Percentiles rank a stretch among this genome's conserved stretches.
Conservation (phyloP, 805 yeast genomes). For the Geotrichum ghanense region DNA sequence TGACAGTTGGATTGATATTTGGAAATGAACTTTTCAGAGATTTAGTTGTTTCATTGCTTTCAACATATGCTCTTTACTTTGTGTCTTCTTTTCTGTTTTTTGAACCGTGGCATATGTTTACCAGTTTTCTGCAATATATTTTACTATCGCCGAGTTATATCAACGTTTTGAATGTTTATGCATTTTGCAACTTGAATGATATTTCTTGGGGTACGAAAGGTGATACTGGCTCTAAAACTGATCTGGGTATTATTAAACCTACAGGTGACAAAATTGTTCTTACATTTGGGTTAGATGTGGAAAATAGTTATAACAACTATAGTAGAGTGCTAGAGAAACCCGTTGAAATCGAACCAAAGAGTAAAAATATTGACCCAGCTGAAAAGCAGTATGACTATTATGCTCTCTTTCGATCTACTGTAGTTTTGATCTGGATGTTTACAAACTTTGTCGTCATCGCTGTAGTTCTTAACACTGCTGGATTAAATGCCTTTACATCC, state of each 20-base stretch:
- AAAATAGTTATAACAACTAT: slow-evolving; percentile 69
- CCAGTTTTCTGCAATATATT: slow-evolving; percentile 76
- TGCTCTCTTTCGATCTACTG: slow-evolving; percentile 81
- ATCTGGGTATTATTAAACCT: slow-evolving; percentile 70
- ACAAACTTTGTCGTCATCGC: slow-evolving; percentile 76
- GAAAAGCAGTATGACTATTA: slow-evolving; percentile 70
- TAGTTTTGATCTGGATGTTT: slow-evolving; percentile 82
- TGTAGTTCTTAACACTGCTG: slow-evolving; percentile 76
- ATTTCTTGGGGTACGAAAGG: slow-evolving; percentile 98
- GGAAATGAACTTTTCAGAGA: slow-evolving; percentile 70
- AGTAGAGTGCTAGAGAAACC: slow-evolving; percentile 51
- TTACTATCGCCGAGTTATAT: slow-evolving; percentile 80
- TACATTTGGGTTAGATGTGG: slow-evolving; percentile 63
- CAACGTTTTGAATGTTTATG: slow-evolving; percentile 85
- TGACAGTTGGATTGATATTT: slow-evolving; percentile 36
- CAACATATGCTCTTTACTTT: slow-evolving; percentile 75
- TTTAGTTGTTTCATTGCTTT: slow-evolving; percentile 69
- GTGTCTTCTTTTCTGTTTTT: slow-evolving; percentile 69
- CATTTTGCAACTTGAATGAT: slow-evolving; percentile 93
- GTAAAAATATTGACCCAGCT: slow-evolving; percentile 25
- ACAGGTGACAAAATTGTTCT: slow-evolving; percentile 45
- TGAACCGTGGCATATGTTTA: slow-evolving; percentile 89
- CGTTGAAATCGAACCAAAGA: slow-evolving; percentile 27
- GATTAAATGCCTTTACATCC: slow-evolving; percentile 37
- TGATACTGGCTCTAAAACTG: slow-evolving; percentile 49